phyloP scores from a whole-genome alignment of 2,329 filamentous ascomycete species.

The Botrytis paeoniae region DNA sequence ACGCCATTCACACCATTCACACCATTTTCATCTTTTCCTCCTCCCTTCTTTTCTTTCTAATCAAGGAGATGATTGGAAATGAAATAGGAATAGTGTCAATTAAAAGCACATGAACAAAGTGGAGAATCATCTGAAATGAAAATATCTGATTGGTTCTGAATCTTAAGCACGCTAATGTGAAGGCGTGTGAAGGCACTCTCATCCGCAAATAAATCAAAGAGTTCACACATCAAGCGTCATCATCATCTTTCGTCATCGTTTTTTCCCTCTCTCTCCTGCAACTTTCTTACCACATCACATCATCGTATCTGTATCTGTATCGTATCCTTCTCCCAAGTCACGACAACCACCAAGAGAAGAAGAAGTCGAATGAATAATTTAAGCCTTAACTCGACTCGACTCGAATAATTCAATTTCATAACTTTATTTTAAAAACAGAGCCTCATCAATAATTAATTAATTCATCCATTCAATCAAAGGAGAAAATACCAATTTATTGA shows the following conservation, averaged over 20 bases:
- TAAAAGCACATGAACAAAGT: neutral
- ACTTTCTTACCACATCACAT: neutral
- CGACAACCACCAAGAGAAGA: neutral
- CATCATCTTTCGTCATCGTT: slow-evolving; percentile 14
- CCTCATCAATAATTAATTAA: neutral
- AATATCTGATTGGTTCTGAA: neutral
- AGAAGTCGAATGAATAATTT: neutral
- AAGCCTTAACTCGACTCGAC: neutral
- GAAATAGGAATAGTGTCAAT: neutral
- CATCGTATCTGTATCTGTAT: too few relatives aligned
- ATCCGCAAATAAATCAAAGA: neutral
- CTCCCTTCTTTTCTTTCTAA: neutral
- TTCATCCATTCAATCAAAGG: neutral
- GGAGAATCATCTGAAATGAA: neutral
- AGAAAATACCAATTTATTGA: neutral
- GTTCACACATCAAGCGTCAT: neutral
- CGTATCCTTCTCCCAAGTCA: neutral
- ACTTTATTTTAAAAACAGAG: neutral
- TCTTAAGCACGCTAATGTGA: neutral
- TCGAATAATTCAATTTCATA: neutral
- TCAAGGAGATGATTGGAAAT: neutral
- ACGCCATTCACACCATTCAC: neutral
- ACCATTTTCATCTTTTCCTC: neutral
- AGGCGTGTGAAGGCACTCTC: neutral
- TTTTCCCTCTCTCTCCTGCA: neutral